Percentiles rank a stretch among this genome's conserved stretches.
phyloP scores from a whole-genome alignment of 192 early-diverging fungal genomes.

The Chytriomyces hyalinus region DNA sequence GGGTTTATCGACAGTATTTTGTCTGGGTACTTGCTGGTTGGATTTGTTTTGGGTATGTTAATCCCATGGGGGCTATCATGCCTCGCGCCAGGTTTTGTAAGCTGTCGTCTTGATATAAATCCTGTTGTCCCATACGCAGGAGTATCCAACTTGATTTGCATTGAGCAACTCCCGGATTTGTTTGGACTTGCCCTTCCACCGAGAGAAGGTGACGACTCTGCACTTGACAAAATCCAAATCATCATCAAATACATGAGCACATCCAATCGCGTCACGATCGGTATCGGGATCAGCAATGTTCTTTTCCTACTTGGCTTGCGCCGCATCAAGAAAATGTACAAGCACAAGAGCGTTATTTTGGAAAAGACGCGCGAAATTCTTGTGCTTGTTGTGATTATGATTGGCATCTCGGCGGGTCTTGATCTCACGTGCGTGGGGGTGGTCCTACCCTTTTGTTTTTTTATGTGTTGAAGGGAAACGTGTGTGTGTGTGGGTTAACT shows the following conservation, averaged over 20 bases:
- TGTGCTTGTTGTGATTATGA: conserved; percentile 41
- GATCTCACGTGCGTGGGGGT: conserved; percentile 11
- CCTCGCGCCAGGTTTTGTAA: too few species aligned
- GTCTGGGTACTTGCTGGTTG: conserved; percentile 43
- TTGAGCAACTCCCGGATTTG: conserved; percentile 45
- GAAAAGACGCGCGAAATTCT: conserved; percentile 41
- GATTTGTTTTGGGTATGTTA: conserved; percentile 14
- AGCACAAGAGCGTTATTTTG: neutral
- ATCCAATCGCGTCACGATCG: conserved; percentile 10
- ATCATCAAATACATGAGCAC: conserved; percentile 8
- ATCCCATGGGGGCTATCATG: neutral
- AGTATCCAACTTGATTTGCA: conserved; percentile 38
- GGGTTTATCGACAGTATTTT: conserved; percentile 54
- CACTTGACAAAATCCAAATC: conserved; percentile 33
- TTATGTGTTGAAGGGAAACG: conserved; percentile 5
- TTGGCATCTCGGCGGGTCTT: conserved; percentile 33
- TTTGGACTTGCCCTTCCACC: conserved; percentile 14
- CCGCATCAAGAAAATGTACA: conserved; percentile 1
- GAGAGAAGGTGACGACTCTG: conserved; percentile 6
- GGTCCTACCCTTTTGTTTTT: neutral
- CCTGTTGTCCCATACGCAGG: neutral
- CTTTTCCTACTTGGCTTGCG: conserved; percentile 31
- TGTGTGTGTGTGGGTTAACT: too few species aligned
- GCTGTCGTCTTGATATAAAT: neutral
- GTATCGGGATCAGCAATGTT: conserved; percentile 29